Conservation (phyloP, 2,329 filamentous ascomycete species). For the Apiospora marii region DNA sequence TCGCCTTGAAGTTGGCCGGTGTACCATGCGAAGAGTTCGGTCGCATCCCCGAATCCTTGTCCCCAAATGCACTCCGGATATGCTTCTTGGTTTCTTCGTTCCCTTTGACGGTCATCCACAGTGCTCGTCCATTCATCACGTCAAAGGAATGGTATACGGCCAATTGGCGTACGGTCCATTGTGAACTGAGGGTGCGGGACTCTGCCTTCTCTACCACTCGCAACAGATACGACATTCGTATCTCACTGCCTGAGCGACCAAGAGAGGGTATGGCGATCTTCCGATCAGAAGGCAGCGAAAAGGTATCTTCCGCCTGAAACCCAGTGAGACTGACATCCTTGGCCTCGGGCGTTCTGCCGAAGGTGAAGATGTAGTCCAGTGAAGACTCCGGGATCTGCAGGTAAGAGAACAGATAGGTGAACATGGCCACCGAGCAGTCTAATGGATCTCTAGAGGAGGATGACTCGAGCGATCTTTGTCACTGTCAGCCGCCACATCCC, state of each 20-base stretch:
- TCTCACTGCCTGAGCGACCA: not conserved
- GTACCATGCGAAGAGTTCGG: not conserved
- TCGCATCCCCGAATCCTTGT: not conserved
- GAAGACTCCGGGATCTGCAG: not conserved
- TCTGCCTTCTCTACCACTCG: not conserved
- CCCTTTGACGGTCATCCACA: not conserved
- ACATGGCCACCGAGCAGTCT: not conserved
- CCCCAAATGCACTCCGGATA: not conserved
- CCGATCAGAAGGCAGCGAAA: not conserved
- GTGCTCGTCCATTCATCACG: not conserved
- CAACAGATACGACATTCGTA: not conserved
- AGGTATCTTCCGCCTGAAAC: not conserved
- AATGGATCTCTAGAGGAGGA: not conserved
- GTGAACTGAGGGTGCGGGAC: not conserved
- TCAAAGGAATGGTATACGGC: not conserved
- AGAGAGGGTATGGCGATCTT: not conserved
- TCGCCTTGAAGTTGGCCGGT: not conserved
- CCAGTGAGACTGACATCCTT: not conserved
- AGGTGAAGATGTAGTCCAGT: not conserved
- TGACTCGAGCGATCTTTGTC: not conserved
- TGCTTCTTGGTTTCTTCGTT: not conserved
- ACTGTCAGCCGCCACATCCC: not conserved
- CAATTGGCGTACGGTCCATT: not conserved
- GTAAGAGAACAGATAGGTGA: not conserved
- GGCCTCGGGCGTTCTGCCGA: not conserved